Evolutionary conservation across 2,329 filamentous ascomycete genomes (phyloP), one percentile per base, ranked within the genome.

Genomic region (Colletotrichum melonis): DNA sequence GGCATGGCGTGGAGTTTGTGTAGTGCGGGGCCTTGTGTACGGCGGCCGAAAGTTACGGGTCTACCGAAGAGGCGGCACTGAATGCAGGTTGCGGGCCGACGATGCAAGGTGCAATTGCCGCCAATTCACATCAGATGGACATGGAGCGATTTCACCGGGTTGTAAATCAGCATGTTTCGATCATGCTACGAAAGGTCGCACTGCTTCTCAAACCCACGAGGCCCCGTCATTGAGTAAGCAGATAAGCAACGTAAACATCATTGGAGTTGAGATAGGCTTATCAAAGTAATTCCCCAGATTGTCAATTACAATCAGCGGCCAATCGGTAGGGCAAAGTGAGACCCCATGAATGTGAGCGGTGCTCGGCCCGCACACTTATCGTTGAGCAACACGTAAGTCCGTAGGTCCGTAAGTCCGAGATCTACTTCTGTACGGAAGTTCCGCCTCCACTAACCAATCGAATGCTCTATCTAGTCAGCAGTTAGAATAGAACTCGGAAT

Each of bases 1-100:
- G 87, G 86, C 87, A 89, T 89, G n/a, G 14, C 42, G 60, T 19
- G 49, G 24, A 19, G 63, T 1, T 32, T 42, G 28, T 32, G 8
- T 49, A 38, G n/a, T 49, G 16, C 35, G 28, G 16, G 38, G 22
- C 65, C 19, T 19, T 56, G 52, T 14, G 14, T 6, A 56, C 24
- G 24, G 22, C 22, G 52, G 52, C 26, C 52, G 52, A 14, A n/a
- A 56, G 24, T 24, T 56, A 11, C 52, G 26, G 54, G 5, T 16
- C 16, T 22, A 14, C 7, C 16, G n/a, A 22, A 28, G 54, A 28
- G 2, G 54, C 22, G 19, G 42, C 19, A 49, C 54, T 24, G 16
- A 56, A 24, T 28, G 7, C 22, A 56, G 42, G 16, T 9, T 49
- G 42, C 42, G 42, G 42, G 42, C 42, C 42, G 42, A 49, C 42